Evolutionary conservation across 2,329 filamentous ascomycete genomes (phyloP).

Genomic region (Rachicladosporium sp.): DNA sequence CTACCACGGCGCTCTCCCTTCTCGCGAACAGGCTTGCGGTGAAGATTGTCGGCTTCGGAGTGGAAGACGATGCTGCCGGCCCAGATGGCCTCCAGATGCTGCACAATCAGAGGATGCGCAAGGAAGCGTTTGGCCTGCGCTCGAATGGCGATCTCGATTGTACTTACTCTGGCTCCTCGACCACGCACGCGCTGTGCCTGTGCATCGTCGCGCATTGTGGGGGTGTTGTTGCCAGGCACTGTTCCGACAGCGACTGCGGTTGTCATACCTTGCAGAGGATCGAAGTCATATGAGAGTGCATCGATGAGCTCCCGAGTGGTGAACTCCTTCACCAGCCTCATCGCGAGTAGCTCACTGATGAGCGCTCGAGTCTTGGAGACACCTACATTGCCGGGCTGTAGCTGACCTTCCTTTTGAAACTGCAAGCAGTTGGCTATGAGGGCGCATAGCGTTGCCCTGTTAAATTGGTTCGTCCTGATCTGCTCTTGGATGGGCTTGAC

Average conservation of each 20-base stretch:
- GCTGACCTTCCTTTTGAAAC: slow-evolving; percentile 75
- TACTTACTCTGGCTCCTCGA: slow-evolving; percentile 67
- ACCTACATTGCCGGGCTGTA: slow-evolving; percentile 72
- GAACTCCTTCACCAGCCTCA: slow-evolving; percentile 83
- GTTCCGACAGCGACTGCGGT: slow-evolving; percentile 28
- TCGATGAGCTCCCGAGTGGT: slow-evolving; percentile 83
- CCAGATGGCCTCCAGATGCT: slow-evolving; percentile 96
- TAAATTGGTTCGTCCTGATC: slow-evolving; percentile 72
- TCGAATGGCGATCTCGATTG: slow-evolving; percentile 83
- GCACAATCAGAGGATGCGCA: slow-evolving; percentile 80
- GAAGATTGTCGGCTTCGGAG: slow-evolving; percentile 72
- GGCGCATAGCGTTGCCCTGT: slow-evolving; percentile 74
- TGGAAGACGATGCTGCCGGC: slow-evolving; percentile 92
- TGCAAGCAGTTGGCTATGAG: slow-evolving; percentile 89
- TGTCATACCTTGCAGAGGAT: slow-evolving; percentile 72
- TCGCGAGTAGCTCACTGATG: slow-evolving; percentile 80
- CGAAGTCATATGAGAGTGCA: slow-evolving; percentile 87
- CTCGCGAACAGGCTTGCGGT: slow-evolving; percentile 41
- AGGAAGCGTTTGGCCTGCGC: slow-evolving; percentile 88
- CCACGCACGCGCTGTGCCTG: slow-evolving; percentile 35
- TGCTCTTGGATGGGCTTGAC: slow-evolving; percentile 91
- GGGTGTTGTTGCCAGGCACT: slow-evolving; percentile 11
- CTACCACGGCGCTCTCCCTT: slow-evolving; percentile 7
- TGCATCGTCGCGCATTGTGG: slow-evolving; percentile 7
- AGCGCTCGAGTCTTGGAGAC: slow-evolving; percentile 73